A percentile compares a stretch with the other conserved stretches of the same genome.
Conservation (phyloP, 179 eudicot species). For the Pouteria campechiana region DNA sequence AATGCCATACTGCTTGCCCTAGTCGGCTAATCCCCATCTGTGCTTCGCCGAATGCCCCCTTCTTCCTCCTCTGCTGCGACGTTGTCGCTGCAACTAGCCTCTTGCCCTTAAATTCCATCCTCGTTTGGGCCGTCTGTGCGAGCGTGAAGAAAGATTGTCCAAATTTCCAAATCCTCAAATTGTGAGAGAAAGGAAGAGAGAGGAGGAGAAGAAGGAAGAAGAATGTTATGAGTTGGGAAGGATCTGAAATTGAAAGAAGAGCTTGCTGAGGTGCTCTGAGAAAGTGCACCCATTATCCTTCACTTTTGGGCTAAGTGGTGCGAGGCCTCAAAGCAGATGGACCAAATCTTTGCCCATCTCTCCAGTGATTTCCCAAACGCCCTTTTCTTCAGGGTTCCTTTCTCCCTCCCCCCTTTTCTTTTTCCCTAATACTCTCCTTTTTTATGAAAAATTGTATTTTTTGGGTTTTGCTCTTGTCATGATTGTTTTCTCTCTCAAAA, state of each 20-base stretch:
- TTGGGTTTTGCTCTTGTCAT: background rate
- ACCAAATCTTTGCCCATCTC: slow-evolving; percentile 85
- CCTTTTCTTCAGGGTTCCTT: slow-evolving; percentile 59
- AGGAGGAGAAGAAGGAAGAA: slow-evolving; percentile 1
- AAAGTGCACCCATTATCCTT: slow-evolving; percentile 43
- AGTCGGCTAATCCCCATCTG: too few relatives aligned
- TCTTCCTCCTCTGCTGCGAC: too few relatives aligned
- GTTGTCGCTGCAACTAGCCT: too few relatives aligned
- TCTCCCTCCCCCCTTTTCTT: background rate
- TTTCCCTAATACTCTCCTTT: background rate
- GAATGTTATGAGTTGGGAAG: slow-evolving; percentile 45
- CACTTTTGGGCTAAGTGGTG: slow-evolving; percentile 99
- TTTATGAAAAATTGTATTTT: background rate
- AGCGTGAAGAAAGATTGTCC: too few relatives aligned
- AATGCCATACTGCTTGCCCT: too few relatives aligned
- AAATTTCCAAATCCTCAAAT: too few relatives aligned
- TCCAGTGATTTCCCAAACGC: slow-evolving; percentile 83
- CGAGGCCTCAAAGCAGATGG: slow-evolving; percentile 94
- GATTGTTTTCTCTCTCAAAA: too few relatives aligned
- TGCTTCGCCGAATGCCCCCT: too few relatives aligned
- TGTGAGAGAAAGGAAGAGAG: too few relatives aligned
- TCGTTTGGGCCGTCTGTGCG: too few relatives aligned
- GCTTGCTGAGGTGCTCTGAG: slow-evolving; percentile 34
- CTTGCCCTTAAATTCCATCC: too few relatives aligned
- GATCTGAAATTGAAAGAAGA: slow-evolving; percentile 66